These are phyloP conservation scores for Colletotrichum horii DNA, from an alignment of 2,329 filamentous ascomycete species.

Conservation along the genomic window DNA sequence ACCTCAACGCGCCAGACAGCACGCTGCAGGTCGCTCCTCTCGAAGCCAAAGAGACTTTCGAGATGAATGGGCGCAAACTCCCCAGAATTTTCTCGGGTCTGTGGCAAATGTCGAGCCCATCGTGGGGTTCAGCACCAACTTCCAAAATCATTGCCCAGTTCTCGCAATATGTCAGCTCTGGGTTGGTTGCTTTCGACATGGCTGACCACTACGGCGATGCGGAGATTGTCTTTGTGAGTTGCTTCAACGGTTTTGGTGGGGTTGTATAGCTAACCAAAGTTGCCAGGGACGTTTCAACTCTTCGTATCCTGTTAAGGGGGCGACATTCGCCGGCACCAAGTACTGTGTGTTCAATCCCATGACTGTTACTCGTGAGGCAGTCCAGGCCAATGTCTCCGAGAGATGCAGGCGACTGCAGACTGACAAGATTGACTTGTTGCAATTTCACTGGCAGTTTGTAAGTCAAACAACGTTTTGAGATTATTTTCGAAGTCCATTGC, in stretches of 20 bases:
- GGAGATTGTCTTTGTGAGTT: conserved; percentile 24
- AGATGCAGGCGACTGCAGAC: conserved; percentile 34
- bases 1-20: not conserved
- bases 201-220: conserved; percentile 37
- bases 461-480: not conserved
- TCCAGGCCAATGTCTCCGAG: conserved; percentile 34
- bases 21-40: not conserved
- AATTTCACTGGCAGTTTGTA: conserved; percentile 42
- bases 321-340: conserved; percentile 37
- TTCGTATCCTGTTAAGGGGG: conserved; percentile 27
- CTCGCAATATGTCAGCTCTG: conserved; percentile 26
- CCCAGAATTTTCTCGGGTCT: conserved; percentile 35
- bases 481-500: not conserved
- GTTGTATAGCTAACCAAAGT: not conserved
- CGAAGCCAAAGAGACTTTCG: conserved; percentile 25
- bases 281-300: conserved; percentile 36
- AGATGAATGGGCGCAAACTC: conserved; percentile 24
- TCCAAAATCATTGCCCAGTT: conserved; percentile 31
- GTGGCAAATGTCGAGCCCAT: conserved; percentile 36
- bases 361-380: conserved; percentile 30
- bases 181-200: conserved; percentile 37
- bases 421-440: conserved; percentile 37
- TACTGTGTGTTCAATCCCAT: conserved; percentile 38
- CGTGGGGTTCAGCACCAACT: conserved; percentile 30
- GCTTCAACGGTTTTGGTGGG: not conserved